These are phyloP conservation scores for Austroboletus novae-zelandiae DNA, from an alignment of 1,284 basidiomycete genomes.

Conservation along the genomic window DNA sequence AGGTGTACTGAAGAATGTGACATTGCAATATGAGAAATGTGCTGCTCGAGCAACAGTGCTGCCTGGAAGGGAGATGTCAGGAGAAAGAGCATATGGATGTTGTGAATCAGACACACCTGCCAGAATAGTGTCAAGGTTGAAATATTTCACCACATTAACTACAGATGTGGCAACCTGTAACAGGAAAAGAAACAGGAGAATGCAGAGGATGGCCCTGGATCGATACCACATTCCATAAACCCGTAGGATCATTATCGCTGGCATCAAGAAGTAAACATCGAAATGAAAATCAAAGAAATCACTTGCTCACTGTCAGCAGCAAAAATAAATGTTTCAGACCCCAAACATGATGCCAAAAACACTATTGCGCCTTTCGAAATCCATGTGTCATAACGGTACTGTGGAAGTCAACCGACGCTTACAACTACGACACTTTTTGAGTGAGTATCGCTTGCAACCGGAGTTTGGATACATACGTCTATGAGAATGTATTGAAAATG, in stretches of 20 bases:
- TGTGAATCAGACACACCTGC: not conserved
- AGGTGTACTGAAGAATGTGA: no score
- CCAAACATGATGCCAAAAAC: not conserved
- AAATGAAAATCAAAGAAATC: not conserved
- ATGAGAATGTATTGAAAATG: not conserved
- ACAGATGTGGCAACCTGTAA: not conserved
- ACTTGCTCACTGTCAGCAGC: not conserved
- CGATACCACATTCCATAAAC: not conserved
- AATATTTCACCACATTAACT: not conserved
- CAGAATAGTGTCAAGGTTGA: not conserved
- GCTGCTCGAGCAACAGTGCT: not conserved
- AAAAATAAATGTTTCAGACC: not conserved
- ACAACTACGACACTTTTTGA: not conserved
- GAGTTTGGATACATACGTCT: not conserved
- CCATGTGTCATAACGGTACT: not conserved
- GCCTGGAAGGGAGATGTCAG: not conserved
- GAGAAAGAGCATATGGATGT: not conserved
- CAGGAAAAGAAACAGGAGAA: not conserved
- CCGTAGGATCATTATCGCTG: not conserved
- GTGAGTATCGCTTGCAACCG: not conserved
- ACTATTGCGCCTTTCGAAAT: not conserved
- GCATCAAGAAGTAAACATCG: no score
- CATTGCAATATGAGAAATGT: not conserved
- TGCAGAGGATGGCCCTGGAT: not conserved
- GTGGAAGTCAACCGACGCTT: not conserved